Percentiles rank a stretch among this genome's conserved stretches.
phyloP scores from a whole-genome alignment of 2,329 filamentous ascomycete genomes.

The Phaeosphaeriaceae sp. region DNA sequence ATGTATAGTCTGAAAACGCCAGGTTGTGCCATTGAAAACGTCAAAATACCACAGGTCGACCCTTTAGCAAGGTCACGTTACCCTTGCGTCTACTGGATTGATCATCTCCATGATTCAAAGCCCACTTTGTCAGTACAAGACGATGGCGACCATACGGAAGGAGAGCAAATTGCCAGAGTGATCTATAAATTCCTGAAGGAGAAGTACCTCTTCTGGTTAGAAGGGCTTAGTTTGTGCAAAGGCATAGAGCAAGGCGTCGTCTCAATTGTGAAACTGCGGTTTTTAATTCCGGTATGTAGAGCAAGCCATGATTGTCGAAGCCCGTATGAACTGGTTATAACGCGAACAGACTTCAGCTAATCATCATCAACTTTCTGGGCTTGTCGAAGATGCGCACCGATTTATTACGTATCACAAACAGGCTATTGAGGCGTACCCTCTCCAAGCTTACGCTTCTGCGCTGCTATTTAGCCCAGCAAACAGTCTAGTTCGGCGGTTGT shows the following conservation, averaged over 20 bases:
- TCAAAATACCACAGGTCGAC: slow-evolving; percentile 29
- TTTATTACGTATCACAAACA: slow-evolving; percentile 31
- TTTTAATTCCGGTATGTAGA: slow-evolving; percentile 4
- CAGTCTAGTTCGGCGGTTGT: slow-evolving; percentile 19
- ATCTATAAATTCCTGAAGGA: slow-evolving; percentile 5
- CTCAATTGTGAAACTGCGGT: slow-evolving; percentile 7
- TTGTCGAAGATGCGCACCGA: slow-evolving; percentile 21
- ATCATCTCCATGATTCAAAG: slow-evolving; percentile 35
- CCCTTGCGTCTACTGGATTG: slow-evolving; percentile 44
- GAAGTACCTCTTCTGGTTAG: slow-evolving; percentile 17
- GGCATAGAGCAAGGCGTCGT: slow-evolving; percentile 8
- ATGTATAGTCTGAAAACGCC: slow-evolving; percentile 26
- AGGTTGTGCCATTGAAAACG: slow-evolving; percentile 21
- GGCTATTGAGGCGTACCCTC: slow-evolving; percentile 23
- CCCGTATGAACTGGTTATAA: neutral
- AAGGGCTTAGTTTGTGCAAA: slow-evolving; percentile 13
- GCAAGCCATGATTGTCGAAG: neutral
- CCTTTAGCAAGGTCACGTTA: slow-evolving; percentile 29
- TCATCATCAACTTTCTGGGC: slow-evolving; percentile 1
- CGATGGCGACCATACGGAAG: too few relatives aligned
- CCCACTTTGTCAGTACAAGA: neutral
- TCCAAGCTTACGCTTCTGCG: slow-evolving; percentile 32
- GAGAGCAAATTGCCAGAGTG: neutral
- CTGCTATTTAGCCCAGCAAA: slow-evolving; percentile 26
- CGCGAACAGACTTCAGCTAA: neutral